phyloP scores from a whole-genome alignment of 768 basidiomycete genomes.

The Royoungia palumana region DNA sequence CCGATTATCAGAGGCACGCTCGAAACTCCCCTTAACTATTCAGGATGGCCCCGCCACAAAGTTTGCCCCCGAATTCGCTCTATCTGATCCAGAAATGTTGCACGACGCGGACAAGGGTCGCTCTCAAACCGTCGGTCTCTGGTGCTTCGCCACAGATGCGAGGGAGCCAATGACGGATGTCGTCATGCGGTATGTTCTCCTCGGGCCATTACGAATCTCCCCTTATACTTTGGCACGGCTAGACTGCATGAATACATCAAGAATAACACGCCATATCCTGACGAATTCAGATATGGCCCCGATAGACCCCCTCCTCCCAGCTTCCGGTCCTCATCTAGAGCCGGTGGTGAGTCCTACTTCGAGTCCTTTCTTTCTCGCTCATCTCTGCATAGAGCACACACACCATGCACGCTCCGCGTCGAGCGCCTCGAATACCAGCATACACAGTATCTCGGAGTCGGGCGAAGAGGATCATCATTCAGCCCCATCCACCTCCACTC shows the following conservation, averaged over 20 bases:
- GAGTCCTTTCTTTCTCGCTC: not conserved
- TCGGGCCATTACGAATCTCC: too few species aligned
- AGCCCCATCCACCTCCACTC: slow-evolving; percentile 8
- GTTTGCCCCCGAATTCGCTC: slow-evolving; percentile 48
- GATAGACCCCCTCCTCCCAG: slow-evolving; percentile 62
- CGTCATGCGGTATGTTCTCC: slow-evolving; percentile 54
- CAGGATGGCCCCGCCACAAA: slow-evolving; percentile 38
- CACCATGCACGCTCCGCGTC: slow-evolving; percentile 29
- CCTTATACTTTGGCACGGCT: not conserved
- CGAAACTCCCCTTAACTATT: slow-evolving; percentile 15
- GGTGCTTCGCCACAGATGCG: slow-evolving; percentile 69
- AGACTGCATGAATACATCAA: slow-evolving; percentile 68
- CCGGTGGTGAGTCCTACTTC: slow-evolving; percentile 21
- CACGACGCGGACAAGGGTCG: slow-evolving; percentile 52
- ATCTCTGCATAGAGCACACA: slow-evolving; percentile 19
- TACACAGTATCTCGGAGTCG: slow-evolving; percentile 34
- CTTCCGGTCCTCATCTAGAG: slow-evolving; percentile 32
- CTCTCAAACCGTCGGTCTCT: slow-evolving; percentile 62
- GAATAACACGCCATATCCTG: slow-evolving; percentile 65
- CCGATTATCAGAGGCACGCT: slow-evolving; percentile 40
- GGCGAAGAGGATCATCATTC: slow-evolving; percentile 24
- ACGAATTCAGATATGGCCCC: slow-evolving; percentile 67
- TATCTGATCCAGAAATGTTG: slow-evolving; percentile 41
- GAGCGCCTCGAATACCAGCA: slow-evolving; percentile 34
- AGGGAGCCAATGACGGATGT: slow-evolving; percentile 72